A percentile compares a stretch with the other conserved stretches of the same genome.
phyloP scores from a whole-genome alignment of 192 early-diverging fungal genomes.

The Piromyces finnis region DNA sequence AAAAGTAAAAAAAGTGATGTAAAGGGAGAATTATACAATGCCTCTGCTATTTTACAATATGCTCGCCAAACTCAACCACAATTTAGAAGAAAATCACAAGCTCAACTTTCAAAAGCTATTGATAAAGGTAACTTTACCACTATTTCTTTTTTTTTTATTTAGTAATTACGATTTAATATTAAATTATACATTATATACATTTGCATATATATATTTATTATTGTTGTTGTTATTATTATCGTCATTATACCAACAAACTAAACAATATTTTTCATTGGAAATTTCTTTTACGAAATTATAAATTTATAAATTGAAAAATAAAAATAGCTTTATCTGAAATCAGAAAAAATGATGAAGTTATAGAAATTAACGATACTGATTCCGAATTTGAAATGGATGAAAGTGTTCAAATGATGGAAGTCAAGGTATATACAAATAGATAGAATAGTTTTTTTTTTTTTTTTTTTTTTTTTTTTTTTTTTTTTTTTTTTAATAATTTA shows the following conservation, averaged over 20 bases:
- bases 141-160: no score
- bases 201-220: no score
- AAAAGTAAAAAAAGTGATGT: background rate
- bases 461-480: background rate
- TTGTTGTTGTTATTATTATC: no score
- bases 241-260: no score
- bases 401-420: slow-evolving; percentile 13
- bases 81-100: background rate
- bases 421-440: slow-evolving; percentile 4
- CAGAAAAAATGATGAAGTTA: background rate
- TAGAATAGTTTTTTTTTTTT: background rate
- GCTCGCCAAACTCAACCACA: background rate
- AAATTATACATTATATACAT: no score
- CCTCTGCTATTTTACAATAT: background rate
- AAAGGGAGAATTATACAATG: background rate
- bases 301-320: no score
- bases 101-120: background rate
- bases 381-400: slow-evolving; percentile 9
- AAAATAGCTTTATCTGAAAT: background rate
- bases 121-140: background rate
- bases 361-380: background rate
- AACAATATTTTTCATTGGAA: no score
- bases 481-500: background rate
- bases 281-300: no score
- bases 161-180: no score